phyloP scores from a whole-genome alignment of 345 rosid species.

The Reutealis trisperma region DNA sequence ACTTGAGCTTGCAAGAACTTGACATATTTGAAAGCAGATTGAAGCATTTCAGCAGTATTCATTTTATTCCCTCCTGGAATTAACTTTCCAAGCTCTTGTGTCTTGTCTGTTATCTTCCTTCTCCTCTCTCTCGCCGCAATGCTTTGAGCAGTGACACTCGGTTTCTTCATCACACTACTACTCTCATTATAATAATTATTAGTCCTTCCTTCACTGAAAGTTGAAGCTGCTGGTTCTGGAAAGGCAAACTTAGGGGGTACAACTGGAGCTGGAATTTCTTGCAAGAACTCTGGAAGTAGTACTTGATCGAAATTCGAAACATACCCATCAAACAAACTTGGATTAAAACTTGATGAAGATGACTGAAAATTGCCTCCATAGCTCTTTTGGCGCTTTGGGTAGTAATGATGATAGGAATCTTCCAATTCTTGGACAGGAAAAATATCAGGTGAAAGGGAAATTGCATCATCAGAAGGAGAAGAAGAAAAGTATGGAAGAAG shows the following conservation, averaged over 20 bases:
- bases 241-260: conserved; percentile 5
- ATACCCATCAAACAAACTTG: conserved; percentile 5
- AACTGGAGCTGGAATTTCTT: conserved; percentile 14
- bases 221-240: not conserved
- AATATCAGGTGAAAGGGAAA: conserved; percentile 30
- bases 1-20: conserved; percentile 78
- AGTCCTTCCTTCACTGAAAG: not conserved
- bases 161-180: conserved; percentile 19
- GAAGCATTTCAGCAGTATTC: conserved; percentile 92
- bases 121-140: conserved; percentile 84
- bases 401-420: conserved; percentile 12
- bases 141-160: conserved; percentile 64
- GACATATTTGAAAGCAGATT: conserved; percentile 74
- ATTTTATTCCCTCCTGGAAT: conserved; percentile 84
- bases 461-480: conserved; percentile 18
- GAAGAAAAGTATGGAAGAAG: conserved; percentile 31
- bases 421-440: conserved; percentile 29
- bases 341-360: not conserved
- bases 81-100: conserved; percentile 77
- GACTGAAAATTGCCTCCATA: not conserved
- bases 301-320: not conserved
- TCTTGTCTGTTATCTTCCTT: conserved; percentile 75
- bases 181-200: not conserved
- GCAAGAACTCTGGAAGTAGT: not conserved
- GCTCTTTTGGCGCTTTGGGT: conserved; percentile 36